These are phyloP conservation scores for Deuterostichococcus epilithicus DNA, from an alignment of 139 green algal species.

Conservation along the genomic window DNA sequence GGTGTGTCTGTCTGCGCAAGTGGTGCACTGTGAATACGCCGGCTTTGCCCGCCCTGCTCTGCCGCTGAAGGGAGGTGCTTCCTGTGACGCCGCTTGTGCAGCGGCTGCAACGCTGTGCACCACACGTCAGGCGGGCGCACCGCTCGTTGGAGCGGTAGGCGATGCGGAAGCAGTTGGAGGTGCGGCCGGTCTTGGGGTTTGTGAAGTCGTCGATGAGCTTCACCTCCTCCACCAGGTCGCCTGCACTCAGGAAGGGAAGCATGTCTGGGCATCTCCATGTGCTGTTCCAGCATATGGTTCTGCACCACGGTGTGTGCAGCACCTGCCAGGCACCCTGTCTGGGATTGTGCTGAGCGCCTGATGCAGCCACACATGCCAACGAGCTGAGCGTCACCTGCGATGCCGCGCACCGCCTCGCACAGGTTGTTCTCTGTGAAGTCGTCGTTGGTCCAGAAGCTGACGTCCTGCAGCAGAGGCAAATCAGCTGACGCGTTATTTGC, in stretches of 20 bases:
- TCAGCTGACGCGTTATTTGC: no score
- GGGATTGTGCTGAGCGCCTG: no score
- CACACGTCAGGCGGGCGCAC: not conserved
- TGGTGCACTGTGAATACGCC: no score
- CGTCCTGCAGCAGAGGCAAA: constrained; percentile 52
- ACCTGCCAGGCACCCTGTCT: no score
- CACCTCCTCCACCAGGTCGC: constrained; percentile 92
- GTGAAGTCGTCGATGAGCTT: constrained; percentile 95
- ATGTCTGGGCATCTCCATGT: no score
- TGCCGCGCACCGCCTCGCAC: constrained; percentile 86
- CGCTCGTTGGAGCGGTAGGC: constrained; percentile 63
- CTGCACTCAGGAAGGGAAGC: no score
- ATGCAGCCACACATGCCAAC: no score
- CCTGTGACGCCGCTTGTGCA: not conserved
- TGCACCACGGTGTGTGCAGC: no score
- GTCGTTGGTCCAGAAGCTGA: constrained; percentile 93
- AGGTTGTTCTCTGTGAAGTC: constrained; percentile 98
- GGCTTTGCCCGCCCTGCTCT: constrained; percentile 2
- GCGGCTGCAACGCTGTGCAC: not conserved
- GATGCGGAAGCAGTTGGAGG: constrained; percentile 95
- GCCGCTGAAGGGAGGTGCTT: constrained; percentile 9
- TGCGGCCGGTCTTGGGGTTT: constrained; percentile 86
- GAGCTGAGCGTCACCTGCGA: constrained; percentile 41
- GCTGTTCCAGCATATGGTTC: no score
- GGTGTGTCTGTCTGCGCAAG: no score